A percentile compares a stretch with the other conserved stretches of the same genome.
Conservation (phyloP, 352 stramenopile species). For the Pythium dissimile region DNA sequence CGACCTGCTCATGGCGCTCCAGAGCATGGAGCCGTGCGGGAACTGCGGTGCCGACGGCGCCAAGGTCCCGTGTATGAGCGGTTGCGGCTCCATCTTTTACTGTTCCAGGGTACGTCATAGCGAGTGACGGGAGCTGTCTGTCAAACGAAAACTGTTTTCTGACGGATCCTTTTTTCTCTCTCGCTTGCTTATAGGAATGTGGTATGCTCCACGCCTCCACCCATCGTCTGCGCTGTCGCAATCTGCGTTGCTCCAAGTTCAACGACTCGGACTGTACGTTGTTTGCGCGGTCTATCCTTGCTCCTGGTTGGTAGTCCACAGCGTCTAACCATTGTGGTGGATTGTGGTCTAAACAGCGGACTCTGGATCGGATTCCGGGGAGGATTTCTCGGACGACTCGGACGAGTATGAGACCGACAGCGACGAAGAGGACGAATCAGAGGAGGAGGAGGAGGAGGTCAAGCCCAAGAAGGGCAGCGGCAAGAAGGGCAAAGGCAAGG, state of each 20-base stretch:
- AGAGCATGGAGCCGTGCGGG: conserved; percentile 83
- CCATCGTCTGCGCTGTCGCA: conserved; percentile 82
- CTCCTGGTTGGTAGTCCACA: not conserved
- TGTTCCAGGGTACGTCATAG: conserved; percentile 62
- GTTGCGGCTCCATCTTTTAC: conserved; percentile 85
- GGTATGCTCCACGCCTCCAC: conserved; percentile 86
- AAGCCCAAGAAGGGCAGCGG: conserved; percentile 44
- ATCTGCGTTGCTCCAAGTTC: conserved; percentile 86
- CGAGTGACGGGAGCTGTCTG: too few species aligned
- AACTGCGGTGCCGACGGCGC: conserved; percentile 79
- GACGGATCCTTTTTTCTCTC: too few species aligned
- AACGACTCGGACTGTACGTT: conserved; percentile 85
- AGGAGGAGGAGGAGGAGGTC: conserved; percentile 60
- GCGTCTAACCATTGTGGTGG: not conserved
- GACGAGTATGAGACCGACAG: conserved; percentile 28
- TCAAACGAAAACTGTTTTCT: too few species aligned
- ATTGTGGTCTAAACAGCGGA: conserved; percentile 37
- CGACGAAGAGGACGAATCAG: conserved; percentile 17
- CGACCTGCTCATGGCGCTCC: conserved; percentile 79
- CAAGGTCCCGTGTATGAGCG: conserved; percentile 86
- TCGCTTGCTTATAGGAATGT: conserved; percentile 73
- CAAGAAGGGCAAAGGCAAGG: conserved; percentile 41
- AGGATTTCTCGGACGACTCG: conserved; percentile 58
- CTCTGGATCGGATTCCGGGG: conserved; percentile 59
- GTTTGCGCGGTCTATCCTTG: not conserved